Evolutionary conservation across 169 alveolate species (phyloP).

Genomic region (Eimeria nieschulzi): DNA sequence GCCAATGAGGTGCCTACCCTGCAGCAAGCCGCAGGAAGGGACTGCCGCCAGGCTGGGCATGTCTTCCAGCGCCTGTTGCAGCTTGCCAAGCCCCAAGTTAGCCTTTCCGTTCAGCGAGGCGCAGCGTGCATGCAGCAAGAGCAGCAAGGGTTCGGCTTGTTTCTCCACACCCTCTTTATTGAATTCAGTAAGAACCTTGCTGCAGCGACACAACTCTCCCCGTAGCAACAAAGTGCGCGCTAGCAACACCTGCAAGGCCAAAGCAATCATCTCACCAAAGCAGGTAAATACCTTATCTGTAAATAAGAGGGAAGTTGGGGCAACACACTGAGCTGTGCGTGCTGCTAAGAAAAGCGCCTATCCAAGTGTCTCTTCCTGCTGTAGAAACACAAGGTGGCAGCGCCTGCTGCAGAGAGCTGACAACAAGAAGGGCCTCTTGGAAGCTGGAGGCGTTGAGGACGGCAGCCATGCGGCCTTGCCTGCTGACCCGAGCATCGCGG

Average conservation of each 20-base stretch:
- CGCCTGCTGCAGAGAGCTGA: too few species aligned
- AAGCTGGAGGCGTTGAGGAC: too few species aligned
- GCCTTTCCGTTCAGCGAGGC: neutral
- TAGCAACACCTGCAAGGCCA: slow-evolving; percentile 10
- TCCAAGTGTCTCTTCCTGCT: too few species aligned
- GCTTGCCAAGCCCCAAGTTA: neutral
- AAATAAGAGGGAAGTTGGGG: too few species aligned
- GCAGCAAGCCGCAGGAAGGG: slow-evolving; percentile 27
- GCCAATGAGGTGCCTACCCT: neutral
- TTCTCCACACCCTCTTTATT: neutral
- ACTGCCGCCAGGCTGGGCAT: slow-evolving; percentile 14
- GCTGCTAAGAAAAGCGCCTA: too few species aligned
- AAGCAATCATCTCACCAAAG: too few species aligned
- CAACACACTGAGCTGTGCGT: neutral
- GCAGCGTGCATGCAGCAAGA: slow-evolving; percentile 45
- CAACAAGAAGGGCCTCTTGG: too few species aligned
- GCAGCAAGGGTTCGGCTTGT: neutral
- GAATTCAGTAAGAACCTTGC: neutral
- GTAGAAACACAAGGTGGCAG: too few species aligned
- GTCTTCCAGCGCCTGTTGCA: slow-evolving; percentile 19
- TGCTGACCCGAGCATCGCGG: neutral
- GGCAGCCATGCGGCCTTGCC: too few species aligned
- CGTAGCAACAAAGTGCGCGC: slow-evolving; percentile 18
- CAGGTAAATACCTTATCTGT: too few species aligned
- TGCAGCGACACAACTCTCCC: slow-evolving; percentile 17